Base-by-base conservation (phyloP, 2,329 filamentous ascomycete species). In the Aspergillus neotritici region DNA sequence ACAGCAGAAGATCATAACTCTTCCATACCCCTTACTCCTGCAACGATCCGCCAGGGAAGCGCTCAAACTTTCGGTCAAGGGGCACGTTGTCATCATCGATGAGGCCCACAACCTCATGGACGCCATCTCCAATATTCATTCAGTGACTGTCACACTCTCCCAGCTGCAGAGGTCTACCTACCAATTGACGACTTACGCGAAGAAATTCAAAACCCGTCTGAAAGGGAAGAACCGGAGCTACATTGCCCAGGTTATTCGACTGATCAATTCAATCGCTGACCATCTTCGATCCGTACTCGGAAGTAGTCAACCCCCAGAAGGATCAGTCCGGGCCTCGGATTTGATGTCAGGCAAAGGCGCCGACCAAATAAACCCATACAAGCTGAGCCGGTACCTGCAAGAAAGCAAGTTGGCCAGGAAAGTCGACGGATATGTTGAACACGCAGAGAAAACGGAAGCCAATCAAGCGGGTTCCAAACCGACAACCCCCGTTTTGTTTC, bases 41-140 rank as follows among this genome's bases (percentile, higher is more conserved):
- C 93, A 97, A 58, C 86, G 83, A 56, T 86, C 82, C 4, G 90
- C 93, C 0, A 77, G 93, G 37, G 90, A 97, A 48, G 89, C 93
- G 0, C 74, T 98, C 0, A 84, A 86, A 0, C 82, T 98, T 34
- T 91, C 85, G 16, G 68, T 98, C 7, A 89, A 94, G 55, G 82
- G 83, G 4, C 93, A 94, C 58, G 75, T 98, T 0, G 82, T 98
- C n/a, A 86, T 98, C 17, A 87, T 98, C 37, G 93, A 98, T 54
- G 93, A 98, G 70, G 93, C 93, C 0, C 93, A 98, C 63, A 98
- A 98, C 60, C 79, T 98, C 40, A 95, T 96, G 84, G 90, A 96
- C 63, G 89, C 91, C 0, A 87, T 98, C 35, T 80, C 87, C 12
- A 84, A 83, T 35, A 93, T 95, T 29, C 83, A 96, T 62, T 90